These are phyloP conservation scores for Climacium dendroides DNA, from an alignment of 225 moss, liverwort and hornwort species.

Conservation along the genomic window DNA sequence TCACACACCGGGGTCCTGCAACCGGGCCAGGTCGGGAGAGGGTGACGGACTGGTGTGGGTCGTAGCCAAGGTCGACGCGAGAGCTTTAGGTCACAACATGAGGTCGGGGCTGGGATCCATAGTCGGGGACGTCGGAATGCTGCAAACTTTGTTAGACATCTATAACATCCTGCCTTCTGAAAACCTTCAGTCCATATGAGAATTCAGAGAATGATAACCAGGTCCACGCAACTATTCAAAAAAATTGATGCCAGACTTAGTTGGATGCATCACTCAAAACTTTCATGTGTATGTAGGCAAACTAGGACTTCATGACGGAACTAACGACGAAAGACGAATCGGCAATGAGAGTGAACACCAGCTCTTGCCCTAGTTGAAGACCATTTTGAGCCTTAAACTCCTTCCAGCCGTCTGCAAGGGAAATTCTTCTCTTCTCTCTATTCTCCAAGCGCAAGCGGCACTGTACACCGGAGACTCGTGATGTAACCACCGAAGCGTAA, in stretches of 20 bases:
- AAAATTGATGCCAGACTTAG: not conserved
- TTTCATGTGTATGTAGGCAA: not conserved
- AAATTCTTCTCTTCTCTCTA: not conserved
- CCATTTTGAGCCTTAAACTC: not conserved
- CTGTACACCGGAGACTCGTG: not conserved
- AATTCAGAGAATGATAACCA: not conserved
- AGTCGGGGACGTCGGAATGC: too few relatives aligned
- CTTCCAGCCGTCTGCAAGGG: conserved; percentile 1
- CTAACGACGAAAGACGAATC: conserved; percentile 1
- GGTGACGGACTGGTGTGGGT: too few relatives aligned
- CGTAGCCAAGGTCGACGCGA: too few relatives aligned
- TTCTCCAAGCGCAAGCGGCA: not conserved
- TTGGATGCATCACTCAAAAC: not conserved
- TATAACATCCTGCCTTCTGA: too few relatives aligned
- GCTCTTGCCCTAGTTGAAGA: not conserved
- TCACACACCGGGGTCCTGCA: too few relatives aligned
- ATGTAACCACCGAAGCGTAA: conserved; percentile 2
- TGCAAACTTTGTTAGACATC: too few relatives aligned
- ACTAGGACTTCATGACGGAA: not conserved
- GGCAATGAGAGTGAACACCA: conserved; percentile 2
- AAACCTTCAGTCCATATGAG: not conserved
- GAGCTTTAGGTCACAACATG: too few relatives aligned
- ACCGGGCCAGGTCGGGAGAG: too few relatives aligned
- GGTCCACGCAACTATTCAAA: not conserved
- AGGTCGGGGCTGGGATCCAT: too few relatives aligned